Conservation (phyloP, 805 yeast species). For the Ogataea paraovalis region DNA sequence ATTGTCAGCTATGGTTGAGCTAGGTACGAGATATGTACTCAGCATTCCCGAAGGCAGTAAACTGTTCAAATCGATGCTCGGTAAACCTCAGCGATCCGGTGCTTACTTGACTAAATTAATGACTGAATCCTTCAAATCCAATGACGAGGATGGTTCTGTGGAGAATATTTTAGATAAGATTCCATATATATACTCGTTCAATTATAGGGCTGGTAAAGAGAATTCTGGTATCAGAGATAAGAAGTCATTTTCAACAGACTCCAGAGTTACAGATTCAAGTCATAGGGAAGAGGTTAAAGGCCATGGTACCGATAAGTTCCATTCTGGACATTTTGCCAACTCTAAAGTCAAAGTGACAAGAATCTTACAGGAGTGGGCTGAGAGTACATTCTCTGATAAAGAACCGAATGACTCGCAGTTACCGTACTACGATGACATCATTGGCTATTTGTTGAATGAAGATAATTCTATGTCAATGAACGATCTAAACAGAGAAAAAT, state of each 20-base stretch:
- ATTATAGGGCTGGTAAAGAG: slow-evolving; percentile 84
- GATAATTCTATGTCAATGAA: slow-evolving; percentile 26
- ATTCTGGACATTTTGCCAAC: slow-evolving; percentile 39
- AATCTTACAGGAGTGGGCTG: slow-evolving; percentile 55
- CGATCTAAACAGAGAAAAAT: slow-evolving; percentile 52
- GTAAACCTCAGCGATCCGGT: slow-evolving; percentile 9
- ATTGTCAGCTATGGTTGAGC: slow-evolving; percentile 68
- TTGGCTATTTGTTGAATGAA: slow-evolving; percentile 50
- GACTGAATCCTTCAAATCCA: slow-evolving; percentile 18
- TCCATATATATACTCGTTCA: slow-evolving; percentile 53
- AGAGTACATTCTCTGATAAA: slow-evolving; percentile 34
- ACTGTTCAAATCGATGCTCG: slow-evolving; percentile 20
- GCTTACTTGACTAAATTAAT: slow-evolving; percentile 18
- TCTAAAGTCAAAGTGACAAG: slow-evolving; percentile 52
- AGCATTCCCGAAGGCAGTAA: slow-evolving; percentile 33
- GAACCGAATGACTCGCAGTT: slow-evolving; percentile 26
- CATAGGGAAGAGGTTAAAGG: slow-evolving; percentile 79
- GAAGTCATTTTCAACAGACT: slow-evolving; percentile 76
- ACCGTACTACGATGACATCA: slow-evolving; percentile 56
- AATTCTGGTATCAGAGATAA: slow-evolving; percentile 81
- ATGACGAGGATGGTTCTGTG: slow-evolving; percentile 18
- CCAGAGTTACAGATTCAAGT: slow-evolving; percentile 63
- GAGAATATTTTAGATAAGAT: slow-evolving; percentile 26
- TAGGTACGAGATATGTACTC: slow-evolving; percentile 67
- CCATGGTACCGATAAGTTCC: slow-evolving; percentile 63